Conservation (phyloP, 345 rosid species). For the rapeseed (Brassica napus) region DNA sequence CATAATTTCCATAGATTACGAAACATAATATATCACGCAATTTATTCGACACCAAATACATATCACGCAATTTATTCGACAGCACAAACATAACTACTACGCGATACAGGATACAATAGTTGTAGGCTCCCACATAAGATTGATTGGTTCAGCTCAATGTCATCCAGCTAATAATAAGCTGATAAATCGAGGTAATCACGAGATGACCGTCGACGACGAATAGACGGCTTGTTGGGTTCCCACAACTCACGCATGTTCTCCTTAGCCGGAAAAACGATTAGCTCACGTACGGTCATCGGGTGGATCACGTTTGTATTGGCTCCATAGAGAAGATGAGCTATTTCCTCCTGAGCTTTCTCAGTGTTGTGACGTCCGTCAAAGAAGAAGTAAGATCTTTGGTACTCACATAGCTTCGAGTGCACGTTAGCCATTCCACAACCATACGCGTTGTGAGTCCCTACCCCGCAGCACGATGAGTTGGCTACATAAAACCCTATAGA, state of each 20-base stretch:
- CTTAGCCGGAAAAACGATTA: slow-evolving; percentile 18
- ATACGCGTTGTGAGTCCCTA: slow-evolving; percentile 28
- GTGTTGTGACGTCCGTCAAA: slow-evolving; percentile 40
- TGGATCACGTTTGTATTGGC: slow-evolving; percentile 22
- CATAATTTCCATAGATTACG: not conserved
- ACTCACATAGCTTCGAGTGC: slow-evolving; percentile 38
- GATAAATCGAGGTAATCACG: not conserved
- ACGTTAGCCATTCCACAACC: slow-evolving; percentile 31
- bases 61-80: not conserved
- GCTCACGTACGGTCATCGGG: slow-evolving; percentile 37
- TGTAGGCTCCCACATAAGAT: not conserved
- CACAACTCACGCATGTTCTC: slow-evolving; percentile 32
- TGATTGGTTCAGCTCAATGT: not conserved
- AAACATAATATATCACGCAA: not conserved
- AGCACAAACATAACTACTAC: not conserved
- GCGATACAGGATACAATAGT: not conserved
- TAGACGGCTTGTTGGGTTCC: not conserved
- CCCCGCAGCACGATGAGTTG: slow-evolving; percentile 33
- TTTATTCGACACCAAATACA: not conserved
- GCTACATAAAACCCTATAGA: slow-evolving; percentile 23
- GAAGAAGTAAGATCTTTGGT: slow-evolving; percentile 35
- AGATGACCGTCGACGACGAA: slow-evolving; percentile 15
- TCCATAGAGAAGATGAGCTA: slow-evolving; percentile 32
- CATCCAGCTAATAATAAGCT: not conserved
- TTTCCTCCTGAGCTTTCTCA: slow-evolving; percentile 33